Evolutionary conservation across 163 green algal genomes (phyloP).

Genomic region (Botryococcus braunii): DNA sequence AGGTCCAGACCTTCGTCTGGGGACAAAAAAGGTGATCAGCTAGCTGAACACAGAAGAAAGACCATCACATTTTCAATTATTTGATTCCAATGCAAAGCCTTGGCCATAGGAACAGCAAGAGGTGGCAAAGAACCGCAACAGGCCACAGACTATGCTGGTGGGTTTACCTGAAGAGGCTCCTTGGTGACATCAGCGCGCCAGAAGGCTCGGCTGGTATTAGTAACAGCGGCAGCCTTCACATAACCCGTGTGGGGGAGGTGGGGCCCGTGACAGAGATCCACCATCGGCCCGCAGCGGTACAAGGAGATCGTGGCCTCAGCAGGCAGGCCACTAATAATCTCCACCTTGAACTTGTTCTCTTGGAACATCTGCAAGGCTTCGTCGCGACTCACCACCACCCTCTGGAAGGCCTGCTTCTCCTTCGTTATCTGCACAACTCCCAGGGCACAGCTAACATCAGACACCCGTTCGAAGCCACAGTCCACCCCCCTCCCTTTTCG

Average conservation of each 20-base stretch:
- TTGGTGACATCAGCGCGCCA: slow-evolving; percentile 82
- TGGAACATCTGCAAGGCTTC: slow-evolving; percentile 95
- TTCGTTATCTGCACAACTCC: slow-evolving; percentile 53
- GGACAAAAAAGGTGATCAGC: too few species aligned
- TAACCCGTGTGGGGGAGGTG: slow-evolving; percentile 84
- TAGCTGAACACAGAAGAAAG: too few species aligned
- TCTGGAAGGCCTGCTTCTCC: slow-evolving; percentile 86
- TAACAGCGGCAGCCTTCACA: slow-evolving; percentile 72
- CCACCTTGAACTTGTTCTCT: slow-evolving; percentile 99
- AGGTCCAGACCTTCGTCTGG: too few species aligned
- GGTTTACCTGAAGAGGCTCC: slow-evolving; percentile 52
- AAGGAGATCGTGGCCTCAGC: slow-evolving; percentile 6
- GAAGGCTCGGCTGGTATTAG: slow-evolving; percentile 70
- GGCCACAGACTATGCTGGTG: too few species aligned
- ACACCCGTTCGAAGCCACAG: too few species aligned
- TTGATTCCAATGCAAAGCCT: too few species aligned
- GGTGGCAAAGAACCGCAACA: too few species aligned
- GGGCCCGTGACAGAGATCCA: slow-evolving; percentile 90
- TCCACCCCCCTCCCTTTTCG: too few species aligned
- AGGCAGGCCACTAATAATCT: slow-evolving; percentile 74
- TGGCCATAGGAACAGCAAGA: too few species aligned
- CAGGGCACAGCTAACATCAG: too few species aligned
- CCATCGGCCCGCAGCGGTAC: slow-evolving; percentile 76
- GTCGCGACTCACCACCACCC: slow-evolving; percentile 79
- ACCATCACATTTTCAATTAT: too few species aligned